A percentile compares a stretch with the other conserved stretches of the same genome.
phyloP scores from a whole-genome alignment of 441 rosid genomes.

The Breynia disticha region DNA sequence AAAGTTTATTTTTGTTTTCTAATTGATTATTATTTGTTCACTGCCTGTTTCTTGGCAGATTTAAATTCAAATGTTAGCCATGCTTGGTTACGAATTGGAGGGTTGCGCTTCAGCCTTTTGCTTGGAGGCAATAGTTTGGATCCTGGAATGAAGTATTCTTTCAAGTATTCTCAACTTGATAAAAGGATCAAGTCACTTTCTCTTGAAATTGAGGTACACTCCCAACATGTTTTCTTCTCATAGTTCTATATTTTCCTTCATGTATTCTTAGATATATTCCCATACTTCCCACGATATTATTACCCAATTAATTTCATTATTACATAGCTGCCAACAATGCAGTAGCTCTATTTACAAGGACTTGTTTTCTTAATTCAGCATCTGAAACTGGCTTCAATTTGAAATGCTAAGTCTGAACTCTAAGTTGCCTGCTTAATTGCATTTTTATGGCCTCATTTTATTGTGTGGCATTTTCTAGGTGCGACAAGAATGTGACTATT shows the following conservation, averaged over 20 bases:
- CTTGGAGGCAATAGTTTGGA: conserved; percentile 57
- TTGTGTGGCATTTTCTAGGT: conserved; percentile 34
- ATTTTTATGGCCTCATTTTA: neutral
- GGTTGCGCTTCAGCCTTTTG: conserved; percentile 66
- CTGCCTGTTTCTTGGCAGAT: conserved; percentile 24
- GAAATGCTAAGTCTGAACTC: neutral
- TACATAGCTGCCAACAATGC: too few relatives aligned
- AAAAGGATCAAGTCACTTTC: conserved; percentile 51
- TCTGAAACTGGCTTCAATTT: too few relatives aligned
- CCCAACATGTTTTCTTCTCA: neutral
- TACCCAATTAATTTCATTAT: too few relatives aligned
- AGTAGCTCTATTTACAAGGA: too few relatives aligned
- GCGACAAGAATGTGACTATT: conserved; percentile 65
- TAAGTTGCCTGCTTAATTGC: neutral
- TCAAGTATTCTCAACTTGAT: conserved; percentile 47
- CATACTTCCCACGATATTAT: neutral
- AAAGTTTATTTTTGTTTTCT: neutral
- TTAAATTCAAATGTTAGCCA: conserved; percentile 45
- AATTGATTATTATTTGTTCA: conserved; percentile 7
- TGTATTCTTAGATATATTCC: neutral
- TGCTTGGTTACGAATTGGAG: conserved; percentile 75
- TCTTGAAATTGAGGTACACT: conserved; percentile 68
- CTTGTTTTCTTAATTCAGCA: too few relatives aligned
- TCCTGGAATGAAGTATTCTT: conserved; percentile 69
- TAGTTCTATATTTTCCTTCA: neutral